These are phyloP conservation scores for Aspergillus nidulans DNA, from an alignment of 495 filamentous ascomycete genomes.

Conservation along the genomic window DNA sequence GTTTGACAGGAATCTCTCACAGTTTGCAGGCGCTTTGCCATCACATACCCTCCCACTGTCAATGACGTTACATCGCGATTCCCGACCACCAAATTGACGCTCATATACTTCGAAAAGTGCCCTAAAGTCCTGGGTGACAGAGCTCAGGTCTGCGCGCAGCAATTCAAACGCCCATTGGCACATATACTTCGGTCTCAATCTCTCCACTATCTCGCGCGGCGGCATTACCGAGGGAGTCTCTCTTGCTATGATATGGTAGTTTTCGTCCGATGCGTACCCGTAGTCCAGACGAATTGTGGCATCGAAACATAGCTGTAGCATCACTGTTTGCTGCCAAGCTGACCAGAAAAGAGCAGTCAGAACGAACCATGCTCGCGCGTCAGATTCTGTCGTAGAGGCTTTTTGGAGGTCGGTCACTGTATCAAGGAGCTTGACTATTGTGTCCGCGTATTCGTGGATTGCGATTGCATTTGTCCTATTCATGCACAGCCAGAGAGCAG, in stretches of 20 bases:
- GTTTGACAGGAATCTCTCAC: slow-evolving; percentile 2
- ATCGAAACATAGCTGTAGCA: slow-evolving; percentile 3
- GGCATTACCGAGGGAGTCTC: neutral
- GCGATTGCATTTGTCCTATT: neutral
- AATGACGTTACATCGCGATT: neutral
- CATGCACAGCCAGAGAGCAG: slow-evolving; percentile 3
- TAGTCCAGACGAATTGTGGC: neutral
- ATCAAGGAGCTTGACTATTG: neutral
- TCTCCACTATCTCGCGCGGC: neutral
- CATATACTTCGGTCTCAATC: slow-evolving; percentile 1
- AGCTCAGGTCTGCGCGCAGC: slow-evolving; percentile 1
- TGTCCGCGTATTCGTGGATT: neutral
- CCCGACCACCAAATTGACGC: neutral
- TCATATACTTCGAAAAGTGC: neutral
- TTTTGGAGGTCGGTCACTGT: neutral
- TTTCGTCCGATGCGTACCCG: neutral
- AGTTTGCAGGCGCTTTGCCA: slow-evolving; percentile 2
- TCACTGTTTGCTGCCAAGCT: slow-evolving; percentile 3
- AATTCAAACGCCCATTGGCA: slow-evolving; percentile 6
- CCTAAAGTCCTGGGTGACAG: slow-evolving; percentile 7
- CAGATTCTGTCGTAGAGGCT: neutral
- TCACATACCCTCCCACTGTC: neutral
- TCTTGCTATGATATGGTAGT: neutral
- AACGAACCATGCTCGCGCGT: slow-evolving; percentile 3
- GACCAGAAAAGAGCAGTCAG: slow-evolving; percentile 2